Percentiles rank a stretch among this genome's conserved stretches.
Conservation (phyloP, 2,329 filamentous ascomycete species). For the Colletotrichum cuscutae region DNA sequence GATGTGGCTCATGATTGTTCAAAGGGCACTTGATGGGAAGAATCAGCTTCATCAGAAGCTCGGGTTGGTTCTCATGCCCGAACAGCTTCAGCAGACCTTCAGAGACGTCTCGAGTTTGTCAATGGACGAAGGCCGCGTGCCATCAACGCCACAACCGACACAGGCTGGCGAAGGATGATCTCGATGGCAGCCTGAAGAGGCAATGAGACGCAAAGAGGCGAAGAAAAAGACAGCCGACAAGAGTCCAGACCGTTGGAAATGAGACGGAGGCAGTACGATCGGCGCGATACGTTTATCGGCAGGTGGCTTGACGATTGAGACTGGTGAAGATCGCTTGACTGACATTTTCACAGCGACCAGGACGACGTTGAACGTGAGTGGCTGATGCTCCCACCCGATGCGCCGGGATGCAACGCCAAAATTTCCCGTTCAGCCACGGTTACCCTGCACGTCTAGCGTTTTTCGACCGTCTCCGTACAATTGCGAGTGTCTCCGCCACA, state of each 20-base stretch:
- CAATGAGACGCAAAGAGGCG: slow-evolving; percentile 16
- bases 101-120: slow-evolving; percentile 22
- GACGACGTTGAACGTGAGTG: slow-evolving; percentile 19
- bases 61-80: slow-evolving; percentile 20
- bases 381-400: slow-evolving; percentile 17
- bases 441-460: background rate
- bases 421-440: slow-evolving; percentile 16
- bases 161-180: slow-evolving; percentile 9
- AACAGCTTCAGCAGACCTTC: slow-evolving; percentile 23
- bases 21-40: background rate
- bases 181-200: slow-evolving; percentile 21
- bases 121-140: background rate
- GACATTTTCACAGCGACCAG: background rate
- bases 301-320: slow-evolving; percentile 19
- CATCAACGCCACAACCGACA: slow-evolving; percentile 2
- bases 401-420: slow-evolving; percentile 23
- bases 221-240: slow-evolving; percentile 2
- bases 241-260: slow-evolving; percentile 22
- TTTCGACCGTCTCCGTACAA: background rate
- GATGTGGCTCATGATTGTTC: background rate
- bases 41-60: slow-evolving; percentile 25
- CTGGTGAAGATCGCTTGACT: background rate
- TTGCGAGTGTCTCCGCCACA: background rate
- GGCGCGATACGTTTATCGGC: slow-evolving; percentile 3
- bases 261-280: slow-evolving; percentile 25